Conservation (phyloP, 495 filamentous ascomycete genomes). For the Penicillium salamii region DNA sequence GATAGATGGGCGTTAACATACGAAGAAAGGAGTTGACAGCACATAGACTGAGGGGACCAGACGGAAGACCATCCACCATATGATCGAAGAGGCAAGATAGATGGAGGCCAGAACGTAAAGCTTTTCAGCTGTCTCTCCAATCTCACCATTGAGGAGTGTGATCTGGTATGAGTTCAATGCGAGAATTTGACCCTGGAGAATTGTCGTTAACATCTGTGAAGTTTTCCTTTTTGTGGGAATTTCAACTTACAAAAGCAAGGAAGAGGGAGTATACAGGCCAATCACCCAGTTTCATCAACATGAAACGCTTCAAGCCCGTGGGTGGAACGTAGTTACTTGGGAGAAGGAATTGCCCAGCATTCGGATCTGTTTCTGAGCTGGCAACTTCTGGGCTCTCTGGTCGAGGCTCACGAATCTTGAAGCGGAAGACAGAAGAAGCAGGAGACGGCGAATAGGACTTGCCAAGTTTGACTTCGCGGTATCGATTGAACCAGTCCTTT, state of each 20-base stretch:
- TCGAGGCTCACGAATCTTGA: conserved; percentile 57
- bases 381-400: conserved; percentile 49
- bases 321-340: conserved; percentile 58
- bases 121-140: conserved; percentile 59
- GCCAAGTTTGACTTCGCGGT: conserved; percentile 55
- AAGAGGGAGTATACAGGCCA: conserved; percentile 74
- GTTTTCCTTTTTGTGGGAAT: too few species aligned
- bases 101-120: conserved; percentile 65
- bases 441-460: conserved; percentile 42
- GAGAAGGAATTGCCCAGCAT: conserved; percentile 26
- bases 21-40: conserved; percentile 56
- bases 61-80: conserved; percentile 67
- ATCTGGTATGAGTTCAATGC: conserved; percentile 72
- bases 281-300: conserved; percentile 48
- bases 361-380: conserved; percentile 41
- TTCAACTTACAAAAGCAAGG: conserved; percentile 33
- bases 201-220: conserved; percentile 1
- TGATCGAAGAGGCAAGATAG: conserved; percentile 57
- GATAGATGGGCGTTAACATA: conserved; percentile 17
- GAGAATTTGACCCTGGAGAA: conserved; percentile 58
- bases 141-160: conserved; percentile 62
- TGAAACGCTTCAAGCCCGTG: conserved; percentile 55
- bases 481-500: conserved; percentile 65
- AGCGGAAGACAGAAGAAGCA: conserved; percentile 40
- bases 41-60: conserved; percentile 57